A percentile compares a stretch with the other conserved stretches of the same genome.
These are phyloP conservation scores for Pestalotiopsis sp. DNA, from an alignment of 2,329 filamentous ascomycete species.

Conservation along the genomic window DNA sequence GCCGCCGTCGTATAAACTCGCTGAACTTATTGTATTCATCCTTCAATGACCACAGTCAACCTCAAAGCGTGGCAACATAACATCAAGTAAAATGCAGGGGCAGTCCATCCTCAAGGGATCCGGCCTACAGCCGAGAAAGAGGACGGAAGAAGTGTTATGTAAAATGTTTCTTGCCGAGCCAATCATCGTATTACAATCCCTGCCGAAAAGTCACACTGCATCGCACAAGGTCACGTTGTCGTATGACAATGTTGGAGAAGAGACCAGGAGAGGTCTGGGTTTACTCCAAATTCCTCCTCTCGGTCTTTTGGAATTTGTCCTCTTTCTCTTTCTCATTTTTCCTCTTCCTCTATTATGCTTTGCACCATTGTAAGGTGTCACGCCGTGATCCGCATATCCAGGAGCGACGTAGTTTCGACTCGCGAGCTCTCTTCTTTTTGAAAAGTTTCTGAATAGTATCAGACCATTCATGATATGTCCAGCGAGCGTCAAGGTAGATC, in stretches of 20 bases:
- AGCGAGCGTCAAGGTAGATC: too few species aligned
- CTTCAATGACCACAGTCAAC: background rate
- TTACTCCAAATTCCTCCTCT: background rate
- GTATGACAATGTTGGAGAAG: constrained; percentile 2
- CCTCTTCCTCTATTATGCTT: background rate
- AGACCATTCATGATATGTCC: too few species aligned
- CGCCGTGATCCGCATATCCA: background rate
- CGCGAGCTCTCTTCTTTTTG: background rate
- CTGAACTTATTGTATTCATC: too few species aligned
- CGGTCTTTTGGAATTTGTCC: background rate
- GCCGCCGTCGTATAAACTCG: too few species aligned
- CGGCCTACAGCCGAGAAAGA: background rate
- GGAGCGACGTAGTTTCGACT: background rate
- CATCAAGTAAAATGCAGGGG: background rate
- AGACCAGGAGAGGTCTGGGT: background rate
- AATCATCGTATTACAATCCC: background rate
- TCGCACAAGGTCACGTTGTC: constrained; percentile 1
- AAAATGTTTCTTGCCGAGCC: background rate
- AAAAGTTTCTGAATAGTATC: background rate
- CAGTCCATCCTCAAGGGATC: background rate
- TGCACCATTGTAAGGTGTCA: background rate
- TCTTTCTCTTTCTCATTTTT: background rate
- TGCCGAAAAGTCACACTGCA: background rate
- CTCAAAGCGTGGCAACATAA: background rate
- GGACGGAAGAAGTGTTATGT: background rate